phyloP scores from a whole-genome alignment of 2,329 filamentous ascomycete species.

The Aspergillus hortae region DNA sequence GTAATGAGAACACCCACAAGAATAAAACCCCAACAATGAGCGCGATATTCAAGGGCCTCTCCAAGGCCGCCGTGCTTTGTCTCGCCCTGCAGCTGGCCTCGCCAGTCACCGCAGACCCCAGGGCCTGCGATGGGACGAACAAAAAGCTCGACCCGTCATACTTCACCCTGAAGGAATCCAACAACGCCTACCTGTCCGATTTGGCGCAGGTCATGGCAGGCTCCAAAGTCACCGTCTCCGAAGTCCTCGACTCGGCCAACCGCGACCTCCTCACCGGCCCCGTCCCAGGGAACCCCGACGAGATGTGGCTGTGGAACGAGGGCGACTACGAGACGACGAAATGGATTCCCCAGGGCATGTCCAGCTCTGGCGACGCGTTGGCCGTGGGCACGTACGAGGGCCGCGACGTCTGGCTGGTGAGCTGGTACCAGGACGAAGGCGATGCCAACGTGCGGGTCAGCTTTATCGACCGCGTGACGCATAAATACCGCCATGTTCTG shows the following conservation, averaged over 20 bases:
- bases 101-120: not conserved
- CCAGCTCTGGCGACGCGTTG: slow-evolving; percentile 30
- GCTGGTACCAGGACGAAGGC: slow-evolving; percentile 31
- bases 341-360: slow-evolving; percentile 36
- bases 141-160: not conserved
- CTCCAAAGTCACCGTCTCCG: slow-evolving; percentile 10
- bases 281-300: slow-evolving; percentile 6
- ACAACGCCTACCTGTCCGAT: not conserved
- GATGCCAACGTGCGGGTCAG: slow-evolving; percentile 26
- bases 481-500: slow-evolving; percentile 32
- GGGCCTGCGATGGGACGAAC: no score
- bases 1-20: no score
- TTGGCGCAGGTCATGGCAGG: slow-evolving; percentile 12
- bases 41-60: not conserved
- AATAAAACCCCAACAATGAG: no score
- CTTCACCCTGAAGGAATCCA: not conserved
- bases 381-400: slow-evolving; percentile 29
- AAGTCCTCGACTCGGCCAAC: slow-evolving; percentile 15
- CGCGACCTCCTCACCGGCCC: slow-evolving; percentile 9
- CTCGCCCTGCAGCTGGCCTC: no score
- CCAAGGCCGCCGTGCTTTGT: no score
- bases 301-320: slow-evolving; percentile 20
- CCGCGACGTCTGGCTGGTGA: slow-evolving; percentile 31
- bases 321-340: slow-evolving; percentile 31
- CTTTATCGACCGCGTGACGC: slow-evolving; percentile 28